Conservation (phyloP, 2,329 filamentous ascomycete species). For the Xylaria sp. region DNA sequence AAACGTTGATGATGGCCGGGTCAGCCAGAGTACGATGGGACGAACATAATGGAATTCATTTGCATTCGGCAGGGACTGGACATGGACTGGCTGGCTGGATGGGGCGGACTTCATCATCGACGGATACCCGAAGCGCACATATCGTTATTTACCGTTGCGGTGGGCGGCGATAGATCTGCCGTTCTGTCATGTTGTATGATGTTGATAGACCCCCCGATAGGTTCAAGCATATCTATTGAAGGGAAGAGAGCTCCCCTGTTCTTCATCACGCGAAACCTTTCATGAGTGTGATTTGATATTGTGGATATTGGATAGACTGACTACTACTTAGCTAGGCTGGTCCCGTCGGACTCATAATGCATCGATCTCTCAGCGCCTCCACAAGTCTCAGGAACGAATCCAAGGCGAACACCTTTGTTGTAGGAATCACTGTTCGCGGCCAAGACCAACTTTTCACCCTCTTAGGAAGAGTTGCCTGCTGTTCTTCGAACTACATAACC, state of each 20-base stretch:
- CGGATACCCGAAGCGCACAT: not conserved
- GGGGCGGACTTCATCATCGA: not conserved
- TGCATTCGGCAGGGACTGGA: not conserved
- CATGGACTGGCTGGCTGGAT: not conserved
- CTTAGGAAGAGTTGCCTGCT: too few relatives aligned
- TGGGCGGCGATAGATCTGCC: not conserved
- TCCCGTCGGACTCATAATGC: too few relatives aligned
- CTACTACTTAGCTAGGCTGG: too few relatives aligned
- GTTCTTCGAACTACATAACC: too few relatives aligned
- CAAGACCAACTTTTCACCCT: too few relatives aligned
- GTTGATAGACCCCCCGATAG: not conserved
- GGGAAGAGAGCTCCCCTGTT: not conserved
- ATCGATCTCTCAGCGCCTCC: too few relatives aligned
- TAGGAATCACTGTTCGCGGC: too few relatives aligned
- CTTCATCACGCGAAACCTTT: too few relatives aligned
- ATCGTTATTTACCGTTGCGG: not conserved
- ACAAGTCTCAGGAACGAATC: too few relatives aligned
- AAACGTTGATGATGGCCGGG: not conserved
- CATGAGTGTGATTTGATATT: too few relatives aligned
- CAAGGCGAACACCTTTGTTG: too few relatives aligned
- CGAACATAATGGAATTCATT: not conserved
- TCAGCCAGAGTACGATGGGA: not conserved
- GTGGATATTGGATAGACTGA: too few relatives aligned
- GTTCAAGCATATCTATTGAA: not conserved
- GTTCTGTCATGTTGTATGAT: not conserved